Percentiles rank a stretch among this genome's conserved stretches.
Evolutionary conservation across 2,329 filamentous ascomycete genomes (phyloP).

Genomic region (Acephala macrosclerotiorum): DNA sequence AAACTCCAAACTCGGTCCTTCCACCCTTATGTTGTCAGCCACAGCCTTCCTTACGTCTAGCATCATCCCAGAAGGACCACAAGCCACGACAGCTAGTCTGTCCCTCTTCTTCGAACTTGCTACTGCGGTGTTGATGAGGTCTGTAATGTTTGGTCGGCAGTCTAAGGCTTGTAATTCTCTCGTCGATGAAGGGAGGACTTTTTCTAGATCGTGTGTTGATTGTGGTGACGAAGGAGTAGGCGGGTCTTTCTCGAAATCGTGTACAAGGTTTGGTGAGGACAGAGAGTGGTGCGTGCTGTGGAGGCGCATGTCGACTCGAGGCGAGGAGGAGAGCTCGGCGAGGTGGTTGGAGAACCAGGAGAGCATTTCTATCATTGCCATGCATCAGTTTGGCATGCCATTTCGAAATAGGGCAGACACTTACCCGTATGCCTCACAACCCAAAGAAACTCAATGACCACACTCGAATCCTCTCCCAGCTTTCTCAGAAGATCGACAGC

Average conservation of each 20-base stretch:
- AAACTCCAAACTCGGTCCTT: slow-evolving; percentile 56
- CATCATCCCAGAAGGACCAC: slow-evolving; percentile 54
- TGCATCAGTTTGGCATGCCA: slow-evolving; percentile 6
- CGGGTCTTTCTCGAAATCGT: not conserved
- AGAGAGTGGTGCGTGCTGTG: slow-evolving; percentile 31
- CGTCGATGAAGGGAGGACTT: not conserved
- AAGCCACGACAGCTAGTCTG: slow-evolving; percentile 54
- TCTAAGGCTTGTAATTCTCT: not conserved
- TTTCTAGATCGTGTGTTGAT: not conserved
- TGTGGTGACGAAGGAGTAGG: not conserved
- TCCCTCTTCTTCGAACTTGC: slow-evolving; percentile 42
- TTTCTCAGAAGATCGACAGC: slow-evolving; percentile 53
- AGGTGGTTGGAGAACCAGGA: slow-evolving; percentile 39
- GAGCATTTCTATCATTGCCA: slow-evolving; percentile 25
- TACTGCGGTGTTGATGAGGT: slow-evolving; percentile 49
- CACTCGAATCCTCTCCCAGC: slow-evolving; percentile 47
- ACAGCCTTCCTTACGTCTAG: slow-evolving; percentile 51
- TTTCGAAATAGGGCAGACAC: slow-evolving; percentile 4
- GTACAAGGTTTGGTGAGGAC: not conserved
- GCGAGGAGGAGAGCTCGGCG: slow-evolving; percentile 33
- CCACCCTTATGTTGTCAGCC: slow-evolving; percentile 50
- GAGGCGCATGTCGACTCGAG: slow-evolving; percentile 38
- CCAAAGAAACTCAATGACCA: slow-evolving; percentile 55
- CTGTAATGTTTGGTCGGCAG: slow-evolving; percentile 51
- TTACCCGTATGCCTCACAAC: slow-evolving; percentile 52